These are phyloP conservation scores for Neofusicoccum cordaticola DNA, from an alignment of 2,329 filamentous ascomycete genomes.

Conservation along the genomic window DNA sequence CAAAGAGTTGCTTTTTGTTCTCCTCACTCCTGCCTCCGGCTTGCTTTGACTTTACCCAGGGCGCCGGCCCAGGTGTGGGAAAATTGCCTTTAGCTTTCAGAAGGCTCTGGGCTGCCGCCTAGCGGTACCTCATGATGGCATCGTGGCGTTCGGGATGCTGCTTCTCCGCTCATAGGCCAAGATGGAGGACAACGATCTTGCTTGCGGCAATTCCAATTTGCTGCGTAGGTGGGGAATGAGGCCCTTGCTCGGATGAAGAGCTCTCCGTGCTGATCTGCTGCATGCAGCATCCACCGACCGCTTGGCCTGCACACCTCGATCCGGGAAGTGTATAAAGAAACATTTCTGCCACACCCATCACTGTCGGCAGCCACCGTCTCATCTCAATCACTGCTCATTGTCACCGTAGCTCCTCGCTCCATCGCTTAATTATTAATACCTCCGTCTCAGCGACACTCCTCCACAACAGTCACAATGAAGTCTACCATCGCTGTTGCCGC, in stretches of 20 bases:
- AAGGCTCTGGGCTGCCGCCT: not conserved
- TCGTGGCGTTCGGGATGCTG: not conserved
- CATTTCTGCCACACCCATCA: not conserved
- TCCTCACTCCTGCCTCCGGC: not conserved
- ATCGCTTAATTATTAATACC: not conserved
- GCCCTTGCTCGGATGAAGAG: not conserved
- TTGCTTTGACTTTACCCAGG: not conserved
- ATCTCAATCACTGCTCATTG: not conserved
- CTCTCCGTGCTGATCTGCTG: not conserved
- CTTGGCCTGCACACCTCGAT: not conserved
- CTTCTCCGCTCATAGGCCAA: not conserved
- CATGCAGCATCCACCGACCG: not conserved
- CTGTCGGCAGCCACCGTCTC: not conserved
- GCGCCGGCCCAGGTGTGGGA: not conserved
- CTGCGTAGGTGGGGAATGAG: not conserved
- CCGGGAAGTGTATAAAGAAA: not conserved
- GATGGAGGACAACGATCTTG: not conserved
- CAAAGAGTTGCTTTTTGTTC: not conserved
- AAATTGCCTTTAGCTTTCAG: not conserved
- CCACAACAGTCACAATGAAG: conserved; percentile 6
- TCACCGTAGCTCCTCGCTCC: not conserved
- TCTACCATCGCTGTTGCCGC: not conserved
- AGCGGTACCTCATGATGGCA: not conserved
- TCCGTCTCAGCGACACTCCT: not conserved
- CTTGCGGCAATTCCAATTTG: not conserved